These are phyloP conservation scores for Apocynum venetum DNA, from an alignment of 257 asterid genomes.

Conservation along the genomic window DNA sequence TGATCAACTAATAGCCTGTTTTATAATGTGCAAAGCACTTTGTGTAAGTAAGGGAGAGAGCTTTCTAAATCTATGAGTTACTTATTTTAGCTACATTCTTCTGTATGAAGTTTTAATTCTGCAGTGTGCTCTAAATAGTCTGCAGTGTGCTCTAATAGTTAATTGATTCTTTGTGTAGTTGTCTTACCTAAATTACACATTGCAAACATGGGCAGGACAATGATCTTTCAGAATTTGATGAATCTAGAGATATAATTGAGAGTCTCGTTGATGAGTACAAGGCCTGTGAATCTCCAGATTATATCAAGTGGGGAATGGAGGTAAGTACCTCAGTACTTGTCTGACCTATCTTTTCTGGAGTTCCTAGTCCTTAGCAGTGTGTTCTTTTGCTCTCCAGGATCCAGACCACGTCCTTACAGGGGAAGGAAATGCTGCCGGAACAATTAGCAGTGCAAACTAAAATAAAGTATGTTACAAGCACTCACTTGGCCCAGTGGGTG, in stretches of 20 bases:
- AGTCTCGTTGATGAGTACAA: conserved; percentile 98
- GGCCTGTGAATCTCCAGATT: conserved; percentile 99
- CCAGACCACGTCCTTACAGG: conserved; percentile 67
- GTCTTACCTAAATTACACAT: not conserved
- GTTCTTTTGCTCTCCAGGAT: conserved; percentile 45
- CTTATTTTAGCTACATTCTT: not conserved
- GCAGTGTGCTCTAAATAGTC: not conserved
- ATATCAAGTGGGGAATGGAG: conserved; percentile 99
- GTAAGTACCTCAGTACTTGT: conserved; percentile 28
- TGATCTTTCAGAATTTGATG: conserved; percentile 98
- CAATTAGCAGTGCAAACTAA: conserved; percentile 42
- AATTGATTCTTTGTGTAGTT: not conserved
- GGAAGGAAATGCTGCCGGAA: conserved; percentile 84
- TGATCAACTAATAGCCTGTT: not conserved
- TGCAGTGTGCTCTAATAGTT: too few relatives aligned
- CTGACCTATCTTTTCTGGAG: not conserved
- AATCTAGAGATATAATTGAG: conserved; percentile 93
- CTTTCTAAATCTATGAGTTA: not conserved
- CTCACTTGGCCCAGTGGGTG: not conserved
- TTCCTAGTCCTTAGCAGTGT: not conserved
- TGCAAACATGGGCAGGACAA: conserved; percentile 61
- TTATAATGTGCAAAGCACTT: not conserved
- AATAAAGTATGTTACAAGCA: conserved; percentile 4
- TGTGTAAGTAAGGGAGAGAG: not conserved
- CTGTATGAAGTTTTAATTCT: not conserved